Percentiles rank a stretch among this genome's conserved stretches.
These are phyloP conservation scores for Fragaria nilgerrensis DNA, from an alignment of 306 rosid genomes.

Conservation along the genomic window DNA sequence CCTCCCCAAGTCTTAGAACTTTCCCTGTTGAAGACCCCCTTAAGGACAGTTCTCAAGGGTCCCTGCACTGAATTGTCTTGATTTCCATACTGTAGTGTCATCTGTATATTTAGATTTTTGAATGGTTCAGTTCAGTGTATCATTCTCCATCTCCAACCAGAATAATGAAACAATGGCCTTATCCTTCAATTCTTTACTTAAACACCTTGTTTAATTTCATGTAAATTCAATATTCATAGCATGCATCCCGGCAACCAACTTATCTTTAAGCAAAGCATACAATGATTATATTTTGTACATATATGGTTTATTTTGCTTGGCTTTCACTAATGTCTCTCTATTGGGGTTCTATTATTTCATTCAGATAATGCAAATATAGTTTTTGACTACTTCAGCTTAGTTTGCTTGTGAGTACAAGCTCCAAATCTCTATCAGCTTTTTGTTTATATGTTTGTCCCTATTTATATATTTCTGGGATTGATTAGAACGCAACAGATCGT, in stretches of 20 bases:
- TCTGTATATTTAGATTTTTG: not conserved
- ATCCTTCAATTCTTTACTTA: not conserved
- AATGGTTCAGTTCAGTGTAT: slow-evolving; percentile 2
- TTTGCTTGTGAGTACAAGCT: not conserved
- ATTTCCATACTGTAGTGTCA: not conserved
- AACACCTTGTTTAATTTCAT: not conserved
- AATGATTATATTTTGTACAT: not conserved
- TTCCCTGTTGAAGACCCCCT: not conserved
- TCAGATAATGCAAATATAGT: not conserved
- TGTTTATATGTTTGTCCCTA: not conserved
- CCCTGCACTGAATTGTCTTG: not conserved
- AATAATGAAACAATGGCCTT: not conserved
- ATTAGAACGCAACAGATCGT: not conserved
- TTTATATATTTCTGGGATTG: not conserved
- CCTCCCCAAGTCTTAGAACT: not conserved
- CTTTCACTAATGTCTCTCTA: not conserved
- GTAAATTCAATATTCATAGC: not conserved
- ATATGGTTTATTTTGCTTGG: not conserved
- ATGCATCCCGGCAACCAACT: slow-evolving; percentile 1
- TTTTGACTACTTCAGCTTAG: not conserved
- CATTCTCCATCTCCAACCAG: not conserved
- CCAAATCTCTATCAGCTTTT: not conserved
- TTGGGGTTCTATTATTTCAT: not conserved
- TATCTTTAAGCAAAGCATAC: not conserved
- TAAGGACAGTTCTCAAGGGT: not conserved